Evolutionary conservation across 2,329 filamentous ascomycete species (phyloP), one percentile per base, ranked within the genome.

Genomic region (Hymenoscyphus salicellus): DNA sequence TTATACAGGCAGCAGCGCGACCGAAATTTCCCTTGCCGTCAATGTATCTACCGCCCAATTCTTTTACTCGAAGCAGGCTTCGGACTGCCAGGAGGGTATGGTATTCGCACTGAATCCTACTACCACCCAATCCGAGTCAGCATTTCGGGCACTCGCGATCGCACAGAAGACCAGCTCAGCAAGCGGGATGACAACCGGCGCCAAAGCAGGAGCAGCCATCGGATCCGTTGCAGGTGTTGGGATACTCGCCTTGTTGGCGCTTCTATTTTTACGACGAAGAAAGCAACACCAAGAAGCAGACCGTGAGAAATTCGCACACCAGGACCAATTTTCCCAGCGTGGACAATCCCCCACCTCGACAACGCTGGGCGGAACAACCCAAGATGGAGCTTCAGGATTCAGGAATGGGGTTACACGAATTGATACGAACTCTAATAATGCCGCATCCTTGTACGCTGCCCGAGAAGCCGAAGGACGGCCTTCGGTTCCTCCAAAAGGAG

Each of bases 1-100:
- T 61, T 89, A 63, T 52, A 65, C 66, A 28, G 55, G 67, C 11
- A 67, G 63, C 38, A 38, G 52, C 5, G 60, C 63, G 26, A 41
- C 58, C 17, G 32, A 58, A n/a, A 17, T 84, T 79, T 60, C 62
- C 0, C 57, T 70, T 36, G 58, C 49, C n/a, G 63, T 70, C 3
- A 60, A 61, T 2, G 61, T 52, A 36, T 64, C 60, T 14, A 38
- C 32, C 3, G 62, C 68, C 14, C 62, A 64, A 63, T 70, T 64
- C 57, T 69, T 69, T 41, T 69, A 55, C 55, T 69, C 67, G 1
- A 63, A 66, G 49, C 62, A 66, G 57, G 11, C 56, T 10, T 58
- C 55, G 5, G 67, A 67, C 11, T 69, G 67, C 17, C 60, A 55
- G 11, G 33, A 64, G 2, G 67, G 67, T 8, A 69, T 69, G 67